Evolutionary conservation across 495 filamentous ascomycete species (phyloP).

Genomic region (Beverwykella pulmonaria): DNA sequence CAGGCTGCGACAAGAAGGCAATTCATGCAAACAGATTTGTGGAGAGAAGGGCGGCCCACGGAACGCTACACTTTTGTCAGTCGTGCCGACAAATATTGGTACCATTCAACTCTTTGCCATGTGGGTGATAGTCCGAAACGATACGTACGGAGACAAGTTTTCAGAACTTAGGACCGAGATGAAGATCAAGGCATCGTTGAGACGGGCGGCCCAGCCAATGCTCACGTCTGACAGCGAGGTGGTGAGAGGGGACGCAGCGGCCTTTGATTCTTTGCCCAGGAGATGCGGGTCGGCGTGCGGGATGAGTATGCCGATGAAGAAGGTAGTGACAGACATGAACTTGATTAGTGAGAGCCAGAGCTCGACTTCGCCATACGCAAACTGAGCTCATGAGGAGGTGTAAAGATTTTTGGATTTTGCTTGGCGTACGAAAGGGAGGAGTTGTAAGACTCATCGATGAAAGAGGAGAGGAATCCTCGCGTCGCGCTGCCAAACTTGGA

Average conservation of each 20-base stretch:
- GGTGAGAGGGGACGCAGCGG: constrained; percentile 37
- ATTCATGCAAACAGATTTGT: constrained; percentile 67
- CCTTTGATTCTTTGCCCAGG: constrained; percentile 13
- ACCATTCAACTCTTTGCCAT: constrained; percentile 69
- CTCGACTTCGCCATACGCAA: constrained; percentile 55
- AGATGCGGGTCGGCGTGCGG: constrained; percentile 32
- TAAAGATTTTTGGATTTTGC: no score
- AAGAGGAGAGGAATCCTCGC: no score
- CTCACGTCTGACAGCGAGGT: constrained; percentile 37
- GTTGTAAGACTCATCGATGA: constrained; percentile 47
- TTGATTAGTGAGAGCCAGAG: constrained; percentile 54
- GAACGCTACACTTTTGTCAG: constrained; percentile 66
- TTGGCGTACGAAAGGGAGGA: constrained; percentile 48
- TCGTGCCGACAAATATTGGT: constrained; percentile 64
- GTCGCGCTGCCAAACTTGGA: no score
- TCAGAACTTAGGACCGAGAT: constrained; percentile 69
- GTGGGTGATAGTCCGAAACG: constrained; percentile 65
- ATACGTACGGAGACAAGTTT: constrained; percentile 70
- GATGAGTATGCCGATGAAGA: constrained; percentile 54
- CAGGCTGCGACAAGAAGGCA: constrained; percentile 66
- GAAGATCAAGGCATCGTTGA: constrained; percentile 74
- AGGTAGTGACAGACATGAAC: constrained; percentile 43
- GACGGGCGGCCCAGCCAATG: constrained; percentile 60
- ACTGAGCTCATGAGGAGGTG: no score
- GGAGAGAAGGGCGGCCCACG: constrained; percentile 63